Evolutionary conservation across 1,284 basidiomycete species (phyloP).

Genomic region (Phellinidium pouzarii): DNA sequence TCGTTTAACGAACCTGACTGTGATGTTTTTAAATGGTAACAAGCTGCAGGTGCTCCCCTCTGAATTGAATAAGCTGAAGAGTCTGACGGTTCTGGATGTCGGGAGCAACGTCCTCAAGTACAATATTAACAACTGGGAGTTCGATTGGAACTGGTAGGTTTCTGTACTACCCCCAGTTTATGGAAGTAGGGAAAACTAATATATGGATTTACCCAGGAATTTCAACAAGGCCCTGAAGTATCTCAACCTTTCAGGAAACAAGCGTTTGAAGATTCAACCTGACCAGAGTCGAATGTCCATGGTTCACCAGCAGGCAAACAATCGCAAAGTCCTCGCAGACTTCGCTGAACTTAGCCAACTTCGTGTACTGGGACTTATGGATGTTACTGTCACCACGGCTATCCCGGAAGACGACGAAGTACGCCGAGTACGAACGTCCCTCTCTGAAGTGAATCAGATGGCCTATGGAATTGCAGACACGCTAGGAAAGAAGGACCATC

Average conservation of each 20-base stretch:
- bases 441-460: constrained; percentile 89
- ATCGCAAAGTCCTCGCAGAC: constrained; percentile 61
- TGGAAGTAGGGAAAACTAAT: constrained; percentile 8
- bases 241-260: constrained; percentile 84
- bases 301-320: constrained; percentile 28
- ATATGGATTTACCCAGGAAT: constrained; percentile 57
- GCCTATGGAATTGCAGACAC: constrained; percentile 96
- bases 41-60: constrained; percentile 88
- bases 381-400: constrained; percentile 85
- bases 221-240: constrained; percentile 92
- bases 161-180: constrained; percentile 8
- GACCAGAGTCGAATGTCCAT: constrained; percentile 26
- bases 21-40: constrained; percentile 92
- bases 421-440: constrained; percentile 87
- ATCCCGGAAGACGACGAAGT: constrained; percentile 91
- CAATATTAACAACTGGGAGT: constrained; percentile 98
- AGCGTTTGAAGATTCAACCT: constrained; percentile 82
- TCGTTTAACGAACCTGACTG: constrained; percentile 56
- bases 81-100: constrained; percentile 82
- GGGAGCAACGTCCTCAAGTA: constrained; percentile 95
- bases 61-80: constrained; percentile 81
- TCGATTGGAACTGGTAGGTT: constrained; percentile 97
- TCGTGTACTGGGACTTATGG: constrained; percentile 92
- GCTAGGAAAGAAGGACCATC: constrained; percentile 71
- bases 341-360: constrained; percentile 83